Evolutionary conservation across 2,329 filamentous ascomycete genomes (phyloP), one percentile per base, ranked within the genome.

Genomic region (Monosporascus sp.): DNA sequence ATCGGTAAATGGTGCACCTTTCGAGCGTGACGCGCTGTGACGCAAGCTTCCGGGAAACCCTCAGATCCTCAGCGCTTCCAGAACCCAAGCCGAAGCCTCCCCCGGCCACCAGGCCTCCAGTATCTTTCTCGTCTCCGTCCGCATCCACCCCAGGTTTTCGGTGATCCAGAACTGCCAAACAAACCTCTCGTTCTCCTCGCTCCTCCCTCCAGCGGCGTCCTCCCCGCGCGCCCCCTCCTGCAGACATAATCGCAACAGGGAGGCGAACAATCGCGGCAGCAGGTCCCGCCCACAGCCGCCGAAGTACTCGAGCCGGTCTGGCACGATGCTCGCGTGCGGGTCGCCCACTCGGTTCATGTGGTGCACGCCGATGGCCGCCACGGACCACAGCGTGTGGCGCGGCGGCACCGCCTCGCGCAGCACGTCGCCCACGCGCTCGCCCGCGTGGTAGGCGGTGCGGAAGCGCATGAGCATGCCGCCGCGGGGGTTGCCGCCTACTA

Each of bases 241-340:
- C 1, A 60, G 52, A 15, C 50, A 60, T 18, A 62, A 39, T 15
- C 48, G 52, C 31, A 64, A 50, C 46, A 62, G 25, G 41, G 57
- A 57, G 27, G 53, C 56, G 39, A 61, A 61, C 39, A 62, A 27
- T 24, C 52, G 47, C 18, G 60, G 60, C 38, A 63, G 54, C 39
- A 60, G 52, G 7, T 20, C 36, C 22, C 24, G 31, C 2, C 25
- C 45, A 9, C 53, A 38, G 8, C 53, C 58, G 20, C 56, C 57
- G 46, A 64, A 62, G n/a, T 57, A 17, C 45, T 62, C 60, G 14
- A 62, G 51, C 9, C 35, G 18, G 51, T 62, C 61, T 1, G 56
- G 60, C 54, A 58, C 55, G 57, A 57, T 54, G 45, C 48, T 48
- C 6, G 54, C 55, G 20, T 58, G 53, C 45, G 43, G 41, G 20